Evolutionary conservation across 352 stramenopile species (phyloP).

Genomic region (Globisporangium spinosum): DNA sequence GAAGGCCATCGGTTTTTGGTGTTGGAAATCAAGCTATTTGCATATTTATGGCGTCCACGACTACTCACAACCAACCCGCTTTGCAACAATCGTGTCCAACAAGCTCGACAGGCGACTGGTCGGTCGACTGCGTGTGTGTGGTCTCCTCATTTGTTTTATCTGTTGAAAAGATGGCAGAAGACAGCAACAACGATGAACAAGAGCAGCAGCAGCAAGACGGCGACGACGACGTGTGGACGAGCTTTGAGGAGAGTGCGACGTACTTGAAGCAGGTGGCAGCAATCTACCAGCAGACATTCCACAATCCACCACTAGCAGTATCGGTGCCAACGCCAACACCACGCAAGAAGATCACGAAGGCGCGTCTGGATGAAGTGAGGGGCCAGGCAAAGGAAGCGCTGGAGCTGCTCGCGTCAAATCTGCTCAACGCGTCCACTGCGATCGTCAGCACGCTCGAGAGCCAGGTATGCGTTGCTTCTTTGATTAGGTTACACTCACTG

Average conservation of each 20-base stretch:
- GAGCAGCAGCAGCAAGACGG: background rate
- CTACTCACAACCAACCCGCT: background rate
- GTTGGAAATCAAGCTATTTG: background rate
- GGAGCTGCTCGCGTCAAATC: conserved; percentile 54
- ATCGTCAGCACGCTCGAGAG: conserved; percentile 36
- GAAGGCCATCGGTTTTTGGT: background rate
- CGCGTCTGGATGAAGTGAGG: conserved; percentile 41
- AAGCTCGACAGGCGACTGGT: background rate
- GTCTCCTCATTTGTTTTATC: background rate
- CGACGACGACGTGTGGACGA: conserved; percentile 32
- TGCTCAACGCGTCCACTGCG: conserved; percentile 43
- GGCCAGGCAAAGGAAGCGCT: conserved; percentile 47
- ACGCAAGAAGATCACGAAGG: conserved; percentile 29
- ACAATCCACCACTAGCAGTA: background rate
- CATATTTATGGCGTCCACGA: background rate
- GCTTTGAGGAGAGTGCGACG: conserved; percentile 50
- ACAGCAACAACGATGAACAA: conserved; percentile 2
- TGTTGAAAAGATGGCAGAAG: conserved; percentile 1
- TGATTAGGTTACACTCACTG: no score
- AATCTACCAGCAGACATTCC: conserved; percentile 51
- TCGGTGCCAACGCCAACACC: no score
- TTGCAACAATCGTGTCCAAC: background rate
- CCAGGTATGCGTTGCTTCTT: conserved; percentile 23
- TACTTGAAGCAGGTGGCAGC: conserved; percentile 48
- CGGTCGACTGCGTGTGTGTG: background rate